These are phyloP conservation scores for Starmerella bombi DNA, from an alignment of 805 yeast species.

Conservation along the genomic window DNA sequence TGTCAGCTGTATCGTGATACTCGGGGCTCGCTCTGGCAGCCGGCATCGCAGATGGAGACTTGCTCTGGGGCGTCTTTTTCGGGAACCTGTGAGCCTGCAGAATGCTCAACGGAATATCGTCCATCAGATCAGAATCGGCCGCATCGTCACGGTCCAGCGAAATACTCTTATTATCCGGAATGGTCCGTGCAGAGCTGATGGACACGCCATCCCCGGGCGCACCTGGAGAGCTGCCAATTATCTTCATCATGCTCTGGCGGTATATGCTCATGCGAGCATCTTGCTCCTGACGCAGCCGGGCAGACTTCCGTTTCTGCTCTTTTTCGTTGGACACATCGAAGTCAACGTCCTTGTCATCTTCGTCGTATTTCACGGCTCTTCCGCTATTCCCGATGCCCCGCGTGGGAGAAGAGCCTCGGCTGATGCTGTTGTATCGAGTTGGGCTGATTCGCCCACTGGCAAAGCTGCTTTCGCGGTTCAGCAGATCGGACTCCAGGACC, in stretches of 20 bases:
- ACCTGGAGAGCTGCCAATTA: slow-evolving; percentile 24
- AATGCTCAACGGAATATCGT: slow-evolving; percentile 32
- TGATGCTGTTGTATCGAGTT: background rate
- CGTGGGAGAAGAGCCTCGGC: slow-evolving; percentile 1
- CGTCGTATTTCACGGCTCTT: background rate
- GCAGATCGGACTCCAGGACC: slow-evolving; percentile 11
- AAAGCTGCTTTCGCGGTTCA: slow-evolving; percentile 15
- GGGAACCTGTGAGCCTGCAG: slow-evolving; percentile 32
- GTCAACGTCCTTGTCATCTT: slow-evolving; percentile 13
- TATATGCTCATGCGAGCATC: slow-evolving; percentile 31
- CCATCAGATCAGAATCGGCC: slow-evolving; percentile 28
- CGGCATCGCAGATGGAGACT: background rate
- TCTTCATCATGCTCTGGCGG: slow-evolving; percentile 31
- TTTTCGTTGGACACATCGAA: slow-evolving; percentile 31
- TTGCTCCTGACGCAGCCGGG: slow-evolving; percentile 26
- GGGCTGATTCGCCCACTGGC: slow-evolving; percentile 1
- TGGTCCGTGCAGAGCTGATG: background rate
- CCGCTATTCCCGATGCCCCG: background rate
- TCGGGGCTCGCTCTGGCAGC: background rate
- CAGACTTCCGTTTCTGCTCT: slow-evolving; percentile 16
- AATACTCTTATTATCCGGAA: background rate
- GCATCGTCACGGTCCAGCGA: slow-evolving; percentile 14
- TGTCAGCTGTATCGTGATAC: background rate
- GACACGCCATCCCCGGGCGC: slow-evolving; percentile 2
- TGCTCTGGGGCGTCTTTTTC: background rate